These are phyloP conservation scores for Cudoniella acicularis DNA, from an alignment of 495 filamentous ascomycete genomes.

Conservation along the genomic window DNA sequence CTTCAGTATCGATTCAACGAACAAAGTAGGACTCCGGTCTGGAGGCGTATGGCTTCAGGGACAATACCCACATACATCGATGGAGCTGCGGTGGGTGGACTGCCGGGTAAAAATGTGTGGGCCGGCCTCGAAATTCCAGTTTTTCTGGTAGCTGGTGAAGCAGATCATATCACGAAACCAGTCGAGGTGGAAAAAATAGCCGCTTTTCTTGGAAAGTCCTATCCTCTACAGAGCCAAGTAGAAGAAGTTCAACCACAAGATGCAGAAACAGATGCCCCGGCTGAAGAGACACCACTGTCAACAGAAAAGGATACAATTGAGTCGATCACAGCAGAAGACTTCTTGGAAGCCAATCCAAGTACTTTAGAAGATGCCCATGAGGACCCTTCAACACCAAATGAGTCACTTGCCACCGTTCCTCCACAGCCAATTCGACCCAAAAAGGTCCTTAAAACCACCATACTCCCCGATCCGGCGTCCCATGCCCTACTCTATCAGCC, in stretches of 20 bases:
- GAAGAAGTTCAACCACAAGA: slow-evolving; percentile 33
- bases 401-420: slow-evolving; percentile 32
- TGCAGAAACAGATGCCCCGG: slow-evolving; percentile 34
- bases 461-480: slow-evolving; percentile 73
- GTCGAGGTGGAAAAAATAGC: slow-evolving; percentile 66
- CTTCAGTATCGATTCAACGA: slow-evolving; percentile 81
- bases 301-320: slow-evolving; percentile 27
- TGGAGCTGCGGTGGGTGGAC: slow-evolving; percentile 51
- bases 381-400: slow-evolving; percentile 42
- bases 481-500: slow-evolving; percentile 84
- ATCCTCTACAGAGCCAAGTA: slow-evolving; percentile 27
- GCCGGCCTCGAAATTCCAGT: slow-evolving; percentile 66
- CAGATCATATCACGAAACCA: slow-evolving; percentile 69
- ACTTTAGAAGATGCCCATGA: slow-evolving; percentile 36
- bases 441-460: slow-evolving; percentile 62
- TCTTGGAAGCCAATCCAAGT: slow-evolving; percentile 2
- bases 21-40: slow-evolving; percentile 76
- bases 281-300: slow-evolving; percentile 20
- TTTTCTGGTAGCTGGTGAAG: slow-evolving; percentile 72
- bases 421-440: slow-evolving; percentile 35
- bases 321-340: slow-evolving; percentile 34
- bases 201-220: slow-evolving; percentile 25
- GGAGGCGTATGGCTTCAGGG: slow-evolving; percentile 79
- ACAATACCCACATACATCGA: slow-evolving; percentile 52
- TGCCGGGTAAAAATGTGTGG: slow-evolving; percentile 73